These are phyloP conservation scores for Chytriomyces confervae DNA, from an alignment of 192 early-diverging fungal genomes.

Conservation along the genomic window DNA sequence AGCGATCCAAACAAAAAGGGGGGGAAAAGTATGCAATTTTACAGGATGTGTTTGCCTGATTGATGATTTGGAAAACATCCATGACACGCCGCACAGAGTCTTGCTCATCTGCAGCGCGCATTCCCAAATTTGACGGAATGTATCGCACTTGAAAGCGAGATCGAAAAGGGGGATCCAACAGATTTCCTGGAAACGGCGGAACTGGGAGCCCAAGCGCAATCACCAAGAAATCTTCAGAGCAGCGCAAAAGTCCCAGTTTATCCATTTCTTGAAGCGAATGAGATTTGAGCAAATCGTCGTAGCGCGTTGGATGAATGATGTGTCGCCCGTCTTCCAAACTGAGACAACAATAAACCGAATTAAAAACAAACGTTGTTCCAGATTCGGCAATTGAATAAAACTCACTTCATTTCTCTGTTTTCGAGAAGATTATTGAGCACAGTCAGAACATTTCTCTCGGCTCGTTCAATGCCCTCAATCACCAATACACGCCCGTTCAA, in stretches of 20 bases:
- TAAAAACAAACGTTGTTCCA: neutral
- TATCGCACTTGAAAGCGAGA: conserved; percentile 79
- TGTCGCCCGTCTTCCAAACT: conserved; percentile 78
- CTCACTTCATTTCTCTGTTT: conserved; percentile 76
- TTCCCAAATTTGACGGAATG: conserved; percentile 12
- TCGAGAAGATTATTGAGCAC: conserved; percentile 84
- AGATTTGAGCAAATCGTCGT: conserved; percentile 60
- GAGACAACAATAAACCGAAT: neutral
- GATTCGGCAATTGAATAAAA: neutral
- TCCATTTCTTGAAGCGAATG: conserved; percentile 55
- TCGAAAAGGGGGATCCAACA: conserved; percentile 79
- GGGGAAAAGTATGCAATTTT: conserved; percentile 28
- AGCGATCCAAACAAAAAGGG: neutral
- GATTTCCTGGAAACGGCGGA: conserved; percentile 52
- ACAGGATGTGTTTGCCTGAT: conserved; percentile 43
- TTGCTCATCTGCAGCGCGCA: neutral
- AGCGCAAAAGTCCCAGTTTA: conserved; percentile 65
- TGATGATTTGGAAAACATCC: conserved; percentile 49
- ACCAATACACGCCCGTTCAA: conserved; percentile 51
- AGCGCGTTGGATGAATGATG: conserved; percentile 71
- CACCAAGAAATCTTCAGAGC: conserved; percentile 68
- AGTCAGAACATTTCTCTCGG: conserved; percentile 82
- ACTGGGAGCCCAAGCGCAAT: conserved; percentile 76
- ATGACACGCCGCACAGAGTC: conserved; percentile 27
- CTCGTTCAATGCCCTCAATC: conserved; percentile 62